Percentiles rank a stretch among this genome's conserved stretches.
These are phyloP conservation scores for Talaromyces atroroseus DNA, from an alignment of 2,329 filamentous ascomycete genomes.

Conservation along the genomic window DNA sequence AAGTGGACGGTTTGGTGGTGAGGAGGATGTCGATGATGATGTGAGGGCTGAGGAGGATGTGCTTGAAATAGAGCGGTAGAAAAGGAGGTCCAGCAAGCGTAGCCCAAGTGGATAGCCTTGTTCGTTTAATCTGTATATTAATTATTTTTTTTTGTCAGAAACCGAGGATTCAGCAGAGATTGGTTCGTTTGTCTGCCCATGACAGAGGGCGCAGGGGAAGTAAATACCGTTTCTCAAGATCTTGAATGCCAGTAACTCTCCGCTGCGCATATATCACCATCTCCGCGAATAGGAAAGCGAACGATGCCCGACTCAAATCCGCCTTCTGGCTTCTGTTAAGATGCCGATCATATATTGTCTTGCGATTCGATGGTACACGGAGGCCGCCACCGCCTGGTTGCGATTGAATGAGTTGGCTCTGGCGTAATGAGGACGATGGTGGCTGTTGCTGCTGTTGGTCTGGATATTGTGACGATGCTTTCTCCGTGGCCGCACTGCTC, in stretches of 20 bases:
- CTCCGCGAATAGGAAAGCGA: slow-evolving; percentile 92
- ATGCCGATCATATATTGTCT: slow-evolving; percentile 96
- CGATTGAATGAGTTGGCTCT: slow-evolving; percentile 45
- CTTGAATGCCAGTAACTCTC: slow-evolving; percentile 84
- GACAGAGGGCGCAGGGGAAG: background rate
- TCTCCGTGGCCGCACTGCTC: slow-evolving; percentile 18
- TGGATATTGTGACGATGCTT: slow-evolving; percentile 12
- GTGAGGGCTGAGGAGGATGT: slow-evolving; percentile 74
- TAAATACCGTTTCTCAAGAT: slow-evolving; percentile 76
- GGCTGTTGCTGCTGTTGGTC: slow-evolving; percentile 18
- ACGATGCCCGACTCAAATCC: slow-evolving; percentile 87
- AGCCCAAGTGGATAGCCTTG: slow-evolving; percentile 93
- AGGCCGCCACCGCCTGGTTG: slow-evolving; percentile 49
- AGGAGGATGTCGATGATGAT: slow-evolving; percentile 68
- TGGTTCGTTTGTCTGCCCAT: background rate
- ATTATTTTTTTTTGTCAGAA: background rate
- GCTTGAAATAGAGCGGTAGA: slow-evolving; percentile 75
- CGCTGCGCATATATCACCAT: slow-evolving; percentile 95
- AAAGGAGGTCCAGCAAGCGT: slow-evolving; percentile 88
- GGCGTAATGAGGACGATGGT: slow-evolving; percentile 24
- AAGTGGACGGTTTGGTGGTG: slow-evolving; percentile 68
- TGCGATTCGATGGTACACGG: slow-evolving; percentile 84
- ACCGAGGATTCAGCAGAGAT: background rate
- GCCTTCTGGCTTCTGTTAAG: slow-evolving; percentile 82
- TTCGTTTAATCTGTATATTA: slow-evolving; percentile 65